These are phyloP conservation scores for Erigeron philadelphicus DNA, from an alignment of 140 eudicot species.

Conservation along the genomic window DNA sequence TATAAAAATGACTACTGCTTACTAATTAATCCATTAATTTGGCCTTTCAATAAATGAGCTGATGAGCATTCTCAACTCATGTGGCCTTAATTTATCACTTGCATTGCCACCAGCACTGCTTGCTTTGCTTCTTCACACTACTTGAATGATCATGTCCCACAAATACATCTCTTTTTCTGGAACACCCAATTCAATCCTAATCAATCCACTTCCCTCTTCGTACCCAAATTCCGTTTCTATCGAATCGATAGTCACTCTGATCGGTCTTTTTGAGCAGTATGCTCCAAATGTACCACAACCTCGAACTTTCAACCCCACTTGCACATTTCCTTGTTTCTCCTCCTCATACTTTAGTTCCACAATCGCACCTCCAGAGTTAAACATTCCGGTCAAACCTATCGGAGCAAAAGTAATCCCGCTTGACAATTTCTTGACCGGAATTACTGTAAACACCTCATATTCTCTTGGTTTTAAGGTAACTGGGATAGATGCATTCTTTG, in stretches of 20 bases:
- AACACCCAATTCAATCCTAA: conserved; percentile 39
- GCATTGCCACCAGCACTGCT: background rate
- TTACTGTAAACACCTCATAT: conserved; percentile 72
- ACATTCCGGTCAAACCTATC: conserved; percentile 69
- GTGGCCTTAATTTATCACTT: background rate
- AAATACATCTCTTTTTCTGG: conserved; percentile 54
- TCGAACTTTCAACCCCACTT: conserved; percentile 46
- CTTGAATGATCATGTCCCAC: conserved; percentile 53
- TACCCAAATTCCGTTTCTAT: conserved; percentile 46
- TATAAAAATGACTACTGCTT: too few relatives aligned
- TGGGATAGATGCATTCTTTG: conserved; percentile 54
- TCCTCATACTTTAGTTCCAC: conserved; percentile 46
- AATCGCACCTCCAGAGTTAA: conserved; percentile 87
- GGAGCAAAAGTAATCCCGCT: conserved; percentile 60
- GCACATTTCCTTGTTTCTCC: conserved; percentile 30
- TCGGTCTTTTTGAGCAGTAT: conserved; percentile 56
- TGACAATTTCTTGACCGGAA: conserved; percentile 53
- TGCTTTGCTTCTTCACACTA: conserved; percentile 15
- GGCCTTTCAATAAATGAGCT: too few relatives aligned
- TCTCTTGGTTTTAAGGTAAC: conserved; percentile 56
- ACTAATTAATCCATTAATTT: too few relatives aligned
- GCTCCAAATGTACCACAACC: conserved; percentile 82
- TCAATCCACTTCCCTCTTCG: conserved; percentile 47
- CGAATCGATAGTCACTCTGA: conserved; percentile 38
- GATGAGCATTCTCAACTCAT: background rate